Evolutionary conservation across 192 early-diverging fungal genomes (phyloP), one percentile per base, ranked within the genome.

Genomic region (Entrophospora sp.): DNA sequence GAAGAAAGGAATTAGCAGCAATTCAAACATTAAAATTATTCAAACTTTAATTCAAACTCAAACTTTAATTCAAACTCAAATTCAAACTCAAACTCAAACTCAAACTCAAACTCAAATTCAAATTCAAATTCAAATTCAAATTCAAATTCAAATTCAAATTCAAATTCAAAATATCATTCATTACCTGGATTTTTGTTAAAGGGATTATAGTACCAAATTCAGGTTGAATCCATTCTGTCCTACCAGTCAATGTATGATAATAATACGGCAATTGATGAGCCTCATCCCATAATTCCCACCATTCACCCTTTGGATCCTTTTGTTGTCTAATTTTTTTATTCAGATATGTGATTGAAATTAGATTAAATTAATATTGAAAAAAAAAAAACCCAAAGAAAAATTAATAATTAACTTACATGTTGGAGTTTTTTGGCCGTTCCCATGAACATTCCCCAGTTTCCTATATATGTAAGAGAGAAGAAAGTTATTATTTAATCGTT

Each of bases 211-310:
- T 80, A 22, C 87, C 87, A 61, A 76, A 69, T 10, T 77, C 73
- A 16, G 96, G 96, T 61, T 81, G 72, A 25, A 81, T 71, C 96
- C 96, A 98, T 71, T 94, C 91, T 30, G 93, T 94, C 45, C 87
- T 78, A 38, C 88, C 86, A 0, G 93, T 91, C 44, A 76, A 76
- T 3, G 93, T 88, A 76, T 94, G 89, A 79, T 97, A 96, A 75
- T 94, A 97, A 69, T 95, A 98, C 6, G 92, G 92, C 49, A 91
- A 71, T 46, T 91, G 84, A 37, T 88, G 81, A 36, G 87, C 73
- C 34, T 95, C 89, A 73, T 96, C 94, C 67, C 85, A 87, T 28
- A 95, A 84, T 79, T 98, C 93, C 96, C 96, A 98, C 92, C 93
- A 98, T 69, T 98, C 96, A 70, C 84, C 84, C 45, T 81, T 79